Evolutionary conservation across 768 basidiomycete genomes (phyloP).

Genomic region (Suillus spraguei): DNA sequence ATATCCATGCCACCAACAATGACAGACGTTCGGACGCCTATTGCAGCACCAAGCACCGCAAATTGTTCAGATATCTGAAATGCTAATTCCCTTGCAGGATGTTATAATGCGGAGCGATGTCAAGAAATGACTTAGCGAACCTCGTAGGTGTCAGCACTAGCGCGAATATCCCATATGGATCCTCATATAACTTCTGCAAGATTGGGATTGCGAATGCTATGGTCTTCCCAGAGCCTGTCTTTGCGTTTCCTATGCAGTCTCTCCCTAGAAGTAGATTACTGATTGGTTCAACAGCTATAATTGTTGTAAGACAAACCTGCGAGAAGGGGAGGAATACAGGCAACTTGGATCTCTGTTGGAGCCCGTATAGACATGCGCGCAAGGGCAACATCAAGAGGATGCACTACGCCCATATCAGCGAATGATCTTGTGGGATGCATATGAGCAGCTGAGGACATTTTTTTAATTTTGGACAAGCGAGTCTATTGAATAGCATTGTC

Average conservation of each 20-base stretch:
- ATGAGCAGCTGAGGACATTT: conserved; percentile 25
- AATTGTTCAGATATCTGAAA: conserved; percentile 99
- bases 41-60: conserved; percentile 79
- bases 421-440: conserved; percentile 42
- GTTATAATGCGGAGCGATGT: conserved; percentile 1
- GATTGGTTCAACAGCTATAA: not conserved
- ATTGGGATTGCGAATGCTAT: conserved; percentile 97
- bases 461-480: not conserved
- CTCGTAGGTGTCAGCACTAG: conserved; percentile 94
- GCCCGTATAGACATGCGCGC: conserved; percentile 79
- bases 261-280: conserved; percentile 55
- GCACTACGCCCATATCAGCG: conserved; percentile 58
- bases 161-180: conserved; percentile 95
- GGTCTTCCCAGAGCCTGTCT: conserved; percentile 98
- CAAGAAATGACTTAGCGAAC: conserved; percentile 42
- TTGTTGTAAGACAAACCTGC: conserved; percentile 48
- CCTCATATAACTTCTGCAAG: conserved; percentile 80
- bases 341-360: conserved; percentile 88
- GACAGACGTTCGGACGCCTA: conserved; percentile 84
- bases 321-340: conserved; percentile 88
- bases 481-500: not conserved
- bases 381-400: conserved; percentile 64
- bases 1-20: conserved; percentile 99
- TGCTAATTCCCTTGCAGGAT: conserved; percentile 78
- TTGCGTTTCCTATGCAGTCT: conserved; percentile 97